Percentiles rank a stretch among this genome's conserved stretches.
Conservation (phyloP, 2,329 filamentous ascomycete genomes). For the Pyricularia sp. region DNA sequence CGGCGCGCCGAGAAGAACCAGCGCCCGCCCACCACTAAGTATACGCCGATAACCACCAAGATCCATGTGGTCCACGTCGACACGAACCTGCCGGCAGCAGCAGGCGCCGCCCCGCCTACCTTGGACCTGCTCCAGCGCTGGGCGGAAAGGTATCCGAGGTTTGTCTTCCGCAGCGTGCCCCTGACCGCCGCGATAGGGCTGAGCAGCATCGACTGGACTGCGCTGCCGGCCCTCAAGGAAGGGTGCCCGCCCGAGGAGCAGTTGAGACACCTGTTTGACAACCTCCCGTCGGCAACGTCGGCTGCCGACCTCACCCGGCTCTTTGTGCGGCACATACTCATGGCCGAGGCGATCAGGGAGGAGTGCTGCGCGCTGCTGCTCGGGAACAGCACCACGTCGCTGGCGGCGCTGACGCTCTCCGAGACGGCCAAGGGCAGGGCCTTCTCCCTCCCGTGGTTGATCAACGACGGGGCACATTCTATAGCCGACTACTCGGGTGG, state of each 20-base stretch:
- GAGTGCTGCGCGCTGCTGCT: conserved; percentile 66
- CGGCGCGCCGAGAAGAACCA: conserved; percentile 20
- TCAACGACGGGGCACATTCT: conserved; percentile 58
- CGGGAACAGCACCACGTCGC: conserved; percentile 76
- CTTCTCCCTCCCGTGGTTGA: conserved; percentile 70
- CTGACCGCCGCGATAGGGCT: conserved; percentile 53
- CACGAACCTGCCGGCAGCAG: conserved; percentile 3
- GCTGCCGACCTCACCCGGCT: conserved; percentile 63
- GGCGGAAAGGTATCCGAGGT: conserved; percentile 52
- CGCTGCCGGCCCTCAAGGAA: conserved; percentile 23
- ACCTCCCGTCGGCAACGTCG: conserved; percentile 65
- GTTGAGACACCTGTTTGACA: conserved; percentile 46
- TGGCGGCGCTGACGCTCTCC: conserved; percentile 77
- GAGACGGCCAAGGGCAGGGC: conserved; percentile 90
- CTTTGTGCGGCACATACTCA: conserved; percentile 62
- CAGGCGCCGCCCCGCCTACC: not conserved
- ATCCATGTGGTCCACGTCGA: conserved; percentile 52
- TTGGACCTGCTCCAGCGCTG: conserved; percentile 39
- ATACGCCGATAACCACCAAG: conserved; percentile 21
- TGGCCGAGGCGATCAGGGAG: conserved; percentile 50
- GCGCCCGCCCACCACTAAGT: not conserved
- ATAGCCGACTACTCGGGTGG: conserved; percentile 13
- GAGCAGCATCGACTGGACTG: conserved; percentile 42
- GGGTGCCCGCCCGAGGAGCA: conserved; percentile 24
- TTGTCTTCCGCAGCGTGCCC: conserved; percentile 52